These are phyloP conservation scores for Pachysandra terminalis DNA, from an alignment of 164 flowering plant genomes.

Conservation along the genomic window DNA sequence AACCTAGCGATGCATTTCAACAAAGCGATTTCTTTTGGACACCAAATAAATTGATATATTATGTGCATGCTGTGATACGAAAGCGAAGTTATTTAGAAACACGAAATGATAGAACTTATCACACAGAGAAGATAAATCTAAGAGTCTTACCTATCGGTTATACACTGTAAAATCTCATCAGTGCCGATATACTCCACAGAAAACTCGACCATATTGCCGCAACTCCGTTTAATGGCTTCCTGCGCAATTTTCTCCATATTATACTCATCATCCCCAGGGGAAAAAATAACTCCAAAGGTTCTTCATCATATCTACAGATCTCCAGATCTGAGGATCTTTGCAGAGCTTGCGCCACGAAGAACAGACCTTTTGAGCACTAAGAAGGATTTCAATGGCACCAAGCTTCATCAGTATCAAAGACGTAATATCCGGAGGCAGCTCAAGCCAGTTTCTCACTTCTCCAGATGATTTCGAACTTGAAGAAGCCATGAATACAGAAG, in stretches of 20 bases:
- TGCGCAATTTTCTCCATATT: constrained; percentile 30
- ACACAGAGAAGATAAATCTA: background rate
- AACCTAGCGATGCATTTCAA: too few relatives aligned
- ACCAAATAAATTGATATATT: too few relatives aligned
- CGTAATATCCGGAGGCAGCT: constrained; percentile 47
- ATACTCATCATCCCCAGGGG: background rate
- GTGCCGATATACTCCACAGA: constrained; percentile 26
- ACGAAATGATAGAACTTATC: too few relatives aligned
- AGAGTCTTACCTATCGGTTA: constrained; percentile 26
- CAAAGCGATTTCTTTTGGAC: too few relatives aligned
- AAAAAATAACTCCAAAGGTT: background rate
- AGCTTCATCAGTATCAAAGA: constrained; percentile 29
- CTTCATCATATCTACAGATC: constrained; percentile 27
- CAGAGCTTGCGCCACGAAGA: constrained; percentile 39
- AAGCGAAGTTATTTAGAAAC: too few relatives aligned
- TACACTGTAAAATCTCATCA: constrained; percentile 34
- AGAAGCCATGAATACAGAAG: too few relatives aligned
- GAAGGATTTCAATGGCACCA: constrained; percentile 31
- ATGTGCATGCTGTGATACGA: too few relatives aligned
- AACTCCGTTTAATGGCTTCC: constrained; percentile 48
- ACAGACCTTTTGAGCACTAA: constrained; percentile 39
- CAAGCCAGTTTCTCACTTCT: constrained; percentile 33
- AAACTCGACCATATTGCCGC: constrained; percentile 44
- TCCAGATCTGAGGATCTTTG: constrained; percentile 45
- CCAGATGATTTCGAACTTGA: background rate